Percentiles rank a stretch among this genome's conserved stretches.
Conservation (phyloP, 2,329 filamentous ascomycete species). For the Fusarium sacchari region DNA sequence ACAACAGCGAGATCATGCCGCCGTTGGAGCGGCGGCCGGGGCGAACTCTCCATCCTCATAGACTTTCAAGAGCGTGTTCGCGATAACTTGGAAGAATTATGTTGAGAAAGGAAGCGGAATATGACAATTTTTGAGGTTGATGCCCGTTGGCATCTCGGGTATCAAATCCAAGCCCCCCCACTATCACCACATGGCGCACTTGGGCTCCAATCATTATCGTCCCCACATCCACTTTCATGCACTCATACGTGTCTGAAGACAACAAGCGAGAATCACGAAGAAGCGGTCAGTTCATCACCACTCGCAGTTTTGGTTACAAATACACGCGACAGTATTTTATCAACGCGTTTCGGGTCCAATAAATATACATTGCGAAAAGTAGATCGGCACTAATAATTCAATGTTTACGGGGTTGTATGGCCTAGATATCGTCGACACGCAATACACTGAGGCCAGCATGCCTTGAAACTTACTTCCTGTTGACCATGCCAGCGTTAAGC, state of each 20-base stretch:
- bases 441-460: accelerated
- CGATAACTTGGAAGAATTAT: neutral
- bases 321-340: neutral
- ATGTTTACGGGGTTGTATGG: accelerated
- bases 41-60: neutral
- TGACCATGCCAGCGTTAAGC: accelerated
- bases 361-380: accelerated
- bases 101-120: neutral
- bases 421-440: accelerated
- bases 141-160: neutral
- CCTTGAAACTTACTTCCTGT: accelerated
- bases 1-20: constrained; percentile 9
- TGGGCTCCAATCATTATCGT: constrained; percentile 15
- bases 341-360: neutral
- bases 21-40: neutral
- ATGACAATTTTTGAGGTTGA: neutral
- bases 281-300: neutral
- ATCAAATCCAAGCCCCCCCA: neutral
- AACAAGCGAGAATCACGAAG: neutral
- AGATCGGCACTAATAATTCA: accelerated
- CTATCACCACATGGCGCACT: constrained; percentile 2
- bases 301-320: accelerated
- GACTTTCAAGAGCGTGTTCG: accelerated
- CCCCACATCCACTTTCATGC: constrained; percentile 7
- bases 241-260: constrained; percentile 18